Base-by-base conservation (phyloP, 768 basidiomycete species). In the Cytidiella melzeri region DNA sequence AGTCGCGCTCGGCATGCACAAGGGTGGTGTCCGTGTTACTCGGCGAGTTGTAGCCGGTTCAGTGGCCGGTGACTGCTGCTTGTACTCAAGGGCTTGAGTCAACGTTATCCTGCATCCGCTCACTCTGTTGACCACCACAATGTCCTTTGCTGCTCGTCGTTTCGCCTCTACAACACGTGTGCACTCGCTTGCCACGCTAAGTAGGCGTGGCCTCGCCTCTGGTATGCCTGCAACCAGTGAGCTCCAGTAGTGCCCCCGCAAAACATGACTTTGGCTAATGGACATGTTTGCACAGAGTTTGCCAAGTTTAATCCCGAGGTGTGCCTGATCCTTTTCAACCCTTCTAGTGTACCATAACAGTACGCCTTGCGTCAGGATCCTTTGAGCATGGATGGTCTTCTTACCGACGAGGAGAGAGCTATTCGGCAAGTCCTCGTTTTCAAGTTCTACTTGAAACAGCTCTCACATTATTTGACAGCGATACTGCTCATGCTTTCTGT, bases 341-440 rank as follows among this genome's bases (percentile, higher is more conserved):
- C 46, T 41, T 18, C 49, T n/a, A n/a, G n/a, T n/a, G n/a, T n/a
- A n/a, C n/a, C n/a, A n/a, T n/a, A n/a, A n/a, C n/a, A n/a, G n/a
- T n/a, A n/a, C 23, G 28, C n/a, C 15, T 11, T 5, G 4, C 4
- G 12, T 1, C 49, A 93, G 90, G 94, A 98, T 62, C 88, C 93
- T 0, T 69, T 98, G 55, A 79, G 79, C 58, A 60, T 92, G 24
- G 87, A 92, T 52, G 80, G 81, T 0, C 73, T 89, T 36, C 69
- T 97, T 53, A 89, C 89, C 0, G 92, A 92, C 45, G 95, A 96
- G 30, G 95, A 98, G 68, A 74, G 80, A 55, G 86, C 88, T 12
- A 86, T 96, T 57, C 80, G 92, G 93, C 92, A 52, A 39, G 73
- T 50, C 2, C 15, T 6, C 13, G 24, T 51, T 15, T 25, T 40